Evolutionary conservation across 495 filamentous ascomycete genomes (phyloP).

Genomic region (Chaetomidium leptoderma): DNA sequence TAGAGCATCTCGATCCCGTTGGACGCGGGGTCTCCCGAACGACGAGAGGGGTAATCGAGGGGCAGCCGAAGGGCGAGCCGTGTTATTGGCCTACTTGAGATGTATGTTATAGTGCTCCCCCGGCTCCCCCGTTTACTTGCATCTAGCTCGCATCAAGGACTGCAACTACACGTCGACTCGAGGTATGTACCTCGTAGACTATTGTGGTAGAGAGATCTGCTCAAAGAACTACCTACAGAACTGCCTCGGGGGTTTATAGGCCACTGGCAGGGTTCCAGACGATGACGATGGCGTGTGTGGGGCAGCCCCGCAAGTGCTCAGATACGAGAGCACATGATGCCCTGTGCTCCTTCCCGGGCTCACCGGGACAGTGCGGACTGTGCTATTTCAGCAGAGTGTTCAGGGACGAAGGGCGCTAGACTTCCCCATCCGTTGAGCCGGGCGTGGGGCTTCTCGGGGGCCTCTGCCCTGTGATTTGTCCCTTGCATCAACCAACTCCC

Average conservation of each 20-base stretch:
- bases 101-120: neutral
- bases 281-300: neutral
- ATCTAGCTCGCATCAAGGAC: neutral
- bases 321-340: too few relatives aligned
- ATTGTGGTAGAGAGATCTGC: too few relatives aligned
- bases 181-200: too few relatives aligned
- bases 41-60: conserved; percentile 7
- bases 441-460: conserved; percentile 30
- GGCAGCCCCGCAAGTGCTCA: neutral
- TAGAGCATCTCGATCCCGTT: conserved; percentile 2
- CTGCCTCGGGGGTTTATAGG: too few relatives aligned
- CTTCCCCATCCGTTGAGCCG: conserved; percentile 14
- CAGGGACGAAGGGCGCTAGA: conserved; percentile 17
- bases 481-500: conserved; percentile 34
- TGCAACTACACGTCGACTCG: too few relatives aligned
- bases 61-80: neutral
- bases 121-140: neutral
- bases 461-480: conserved; percentile 33
- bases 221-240: too few relatives aligned
- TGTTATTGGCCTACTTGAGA: neutral
- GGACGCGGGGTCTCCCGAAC: conserved; percentile 11
- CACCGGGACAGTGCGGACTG: neutral
- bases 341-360: neutral
- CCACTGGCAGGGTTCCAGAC: too few relatives aligned
- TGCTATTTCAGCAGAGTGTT: neutral